Evolutionary conservation across 78 protist genomes (phyloP).

Genomic region (Cyanophora paradoxa): DNA sequence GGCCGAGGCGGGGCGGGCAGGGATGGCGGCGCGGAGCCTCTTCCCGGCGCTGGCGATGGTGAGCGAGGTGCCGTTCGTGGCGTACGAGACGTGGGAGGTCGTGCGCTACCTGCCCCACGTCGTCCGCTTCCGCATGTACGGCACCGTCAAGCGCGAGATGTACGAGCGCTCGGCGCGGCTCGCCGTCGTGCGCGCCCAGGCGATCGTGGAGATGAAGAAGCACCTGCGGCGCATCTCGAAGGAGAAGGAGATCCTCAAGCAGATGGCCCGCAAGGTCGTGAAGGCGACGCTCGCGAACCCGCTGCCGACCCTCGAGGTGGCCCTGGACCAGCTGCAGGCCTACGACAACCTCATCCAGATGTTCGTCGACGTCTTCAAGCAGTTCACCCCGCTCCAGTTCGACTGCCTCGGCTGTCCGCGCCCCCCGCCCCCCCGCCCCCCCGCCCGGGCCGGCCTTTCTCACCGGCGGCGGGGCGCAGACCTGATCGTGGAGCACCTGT

Average conservation of each 20-base stretch:
- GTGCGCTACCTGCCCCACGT: background rate
- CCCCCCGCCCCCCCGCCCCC: no score
- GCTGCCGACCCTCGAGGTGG: slow-evolving; percentile 26
- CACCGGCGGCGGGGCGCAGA: no score
- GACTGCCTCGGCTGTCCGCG: no score
- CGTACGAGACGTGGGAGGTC: background rate
- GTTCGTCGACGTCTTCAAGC: slow-evolving; percentile 43
- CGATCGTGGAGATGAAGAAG: background rate
- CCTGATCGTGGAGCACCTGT: background rate
- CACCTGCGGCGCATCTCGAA: slow-evolving; percentile 48
- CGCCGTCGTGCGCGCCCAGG: background rate
- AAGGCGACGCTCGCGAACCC: slow-evolving; percentile 46
- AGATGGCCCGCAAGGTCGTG: slow-evolving; percentile 42
- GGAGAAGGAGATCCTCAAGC: slow-evolving; percentile 58
- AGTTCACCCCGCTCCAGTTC: no score
- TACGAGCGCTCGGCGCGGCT: background rate
- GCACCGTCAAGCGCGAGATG: background rate
- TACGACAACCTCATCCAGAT: slow-evolving; percentile 44
- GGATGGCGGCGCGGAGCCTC: background rate
- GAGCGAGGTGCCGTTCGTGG: background rate
- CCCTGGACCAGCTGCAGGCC: slow-evolving; percentile 30
- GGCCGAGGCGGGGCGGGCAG: background rate
- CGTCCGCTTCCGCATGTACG: slow-evolving; percentile 6
- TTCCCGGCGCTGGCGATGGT: background rate
- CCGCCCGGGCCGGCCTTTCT: no score